Base-by-base conservation (phyloP, 441 rosid species). In the Flueggea neowawraea region DNA sequence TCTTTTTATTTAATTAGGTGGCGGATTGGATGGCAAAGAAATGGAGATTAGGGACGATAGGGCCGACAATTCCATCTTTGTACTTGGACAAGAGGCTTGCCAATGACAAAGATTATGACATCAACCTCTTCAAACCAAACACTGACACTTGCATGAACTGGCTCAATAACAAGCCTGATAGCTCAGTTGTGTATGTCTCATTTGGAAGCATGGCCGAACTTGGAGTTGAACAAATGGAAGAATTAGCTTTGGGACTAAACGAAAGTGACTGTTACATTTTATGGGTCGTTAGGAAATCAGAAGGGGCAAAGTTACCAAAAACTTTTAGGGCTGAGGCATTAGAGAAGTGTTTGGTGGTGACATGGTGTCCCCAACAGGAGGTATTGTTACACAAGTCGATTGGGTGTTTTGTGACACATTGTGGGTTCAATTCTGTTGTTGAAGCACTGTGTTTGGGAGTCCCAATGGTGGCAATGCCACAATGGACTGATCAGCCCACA, bases 201-300 rank as follows among this genome's bases (percentile, higher is more conserved):
- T 86, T 89, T 22, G 89, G 89, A 16, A 82, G 87, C 69, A 0
- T 66, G 66, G 82, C 80, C 4, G 54, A 55, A 1, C 70, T 77
- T 0, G 58, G 58, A 52, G 55, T 3, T 0, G 79, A 63, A 32
- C 86, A 84, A 57, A 86, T 75, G 82, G 66, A 57, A 14, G 85
- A 89, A 64, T 11, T 86, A 11, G 84, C 82, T 9, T 73, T 57
- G 51, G 90, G 76, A 0, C 10, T 77, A 61, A 75, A 76, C 55
- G 52, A 2, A 11, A 71, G 69, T 10, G 33, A 64, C 56, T 63
- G 55, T 52, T 64, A 72, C 55, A 84, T 77, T 73, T 22, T 89
- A 15, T 84, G 93, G 96, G 87, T 83, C 10, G 82, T 82, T 4
- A 76, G 82, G 58, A 81, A 63, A 57, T 58, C 80, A 0, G 90